Conservation (phyloP, 2,329 filamentous ascomycete genomes). For the Aspergillus tanneri region DNA sequence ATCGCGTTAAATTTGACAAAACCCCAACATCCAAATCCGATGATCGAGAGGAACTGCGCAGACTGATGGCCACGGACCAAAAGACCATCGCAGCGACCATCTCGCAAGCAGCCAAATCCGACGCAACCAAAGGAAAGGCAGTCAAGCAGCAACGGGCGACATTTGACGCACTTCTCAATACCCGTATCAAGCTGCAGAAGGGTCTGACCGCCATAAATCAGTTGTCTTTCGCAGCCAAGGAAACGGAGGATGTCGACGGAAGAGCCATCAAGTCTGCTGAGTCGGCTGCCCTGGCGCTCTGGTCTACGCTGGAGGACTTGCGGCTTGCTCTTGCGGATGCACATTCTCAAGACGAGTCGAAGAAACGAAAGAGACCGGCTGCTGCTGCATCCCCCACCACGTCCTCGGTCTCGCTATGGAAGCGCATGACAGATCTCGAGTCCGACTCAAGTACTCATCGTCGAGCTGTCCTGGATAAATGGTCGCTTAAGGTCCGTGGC, state of each 20-base stretch:
- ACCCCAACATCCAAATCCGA: constrained; percentile 25
- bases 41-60: constrained; percentile 61
- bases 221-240: constrained; percentile 51
- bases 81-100: constrained; percentile 64
- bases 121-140: constrained; percentile 80
- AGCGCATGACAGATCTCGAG: constrained; percentile 67
- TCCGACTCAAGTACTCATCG: constrained; percentile 59
- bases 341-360: constrained; percentile 32
- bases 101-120: constrained; percentile 67
- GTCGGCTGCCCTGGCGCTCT: constrained; percentile 77
- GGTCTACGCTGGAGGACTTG: constrained; percentile 64
- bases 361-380: constrained; percentile 52
- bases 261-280: constrained; percentile 73
- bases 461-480: constrained; percentile 77
- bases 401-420: constrained; percentile 68
- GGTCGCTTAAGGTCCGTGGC: constrained; percentile 75
- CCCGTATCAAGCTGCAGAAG: constrained; percentile 90
- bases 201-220: constrained; percentile 80
- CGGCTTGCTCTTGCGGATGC: constrained; percentile 41
- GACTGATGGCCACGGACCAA: constrained; percentile 67
- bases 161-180: constrained; percentile 85
- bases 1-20: constrained; percentile 24
- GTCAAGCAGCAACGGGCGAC: constrained; percentile 81
- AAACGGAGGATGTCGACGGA: constrained; percentile 35
- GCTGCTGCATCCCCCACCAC: constrained; percentile 53